Conservation (phyloP, 306 rosid genomes). For the Fragaria ananassa region DNA sequence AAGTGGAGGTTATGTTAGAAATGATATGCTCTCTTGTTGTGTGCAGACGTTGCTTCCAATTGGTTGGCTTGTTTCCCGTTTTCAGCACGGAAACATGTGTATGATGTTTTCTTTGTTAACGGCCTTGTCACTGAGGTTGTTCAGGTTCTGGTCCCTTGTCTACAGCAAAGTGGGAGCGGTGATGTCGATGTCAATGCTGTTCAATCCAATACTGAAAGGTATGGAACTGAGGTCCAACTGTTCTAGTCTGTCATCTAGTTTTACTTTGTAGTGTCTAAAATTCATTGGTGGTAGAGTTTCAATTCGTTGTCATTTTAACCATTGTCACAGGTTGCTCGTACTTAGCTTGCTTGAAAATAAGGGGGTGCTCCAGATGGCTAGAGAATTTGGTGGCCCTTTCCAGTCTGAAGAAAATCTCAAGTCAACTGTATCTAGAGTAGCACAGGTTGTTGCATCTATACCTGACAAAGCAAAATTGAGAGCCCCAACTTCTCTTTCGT, state of each 20-base stretch:
- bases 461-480: slow-evolving; percentile 86
- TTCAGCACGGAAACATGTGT: slow-evolving; percentile 60
- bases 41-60: slow-evolving; percentile 79
- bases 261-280: neutral
- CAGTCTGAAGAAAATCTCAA: slow-evolving; percentile 29
- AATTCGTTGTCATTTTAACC: slow-evolving; percentile 10
- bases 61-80: slow-evolving; percentile 85
- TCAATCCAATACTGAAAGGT: slow-evolving; percentile 75
- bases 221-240: neutral
- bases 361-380: slow-evolving; percentile 78
- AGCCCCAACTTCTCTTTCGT: slow-evolving; percentile 55
- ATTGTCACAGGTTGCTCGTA: slow-evolving; percentile 60
- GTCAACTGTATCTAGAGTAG: slow-evolving; percentile 52
- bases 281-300: slow-evolving; percentile 14
- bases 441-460: slow-evolving; percentile 77
- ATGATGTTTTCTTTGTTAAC: slow-evolving; percentile 66
- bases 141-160: slow-evolving; percentile 70
- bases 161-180: slow-evolving; percentile 47
- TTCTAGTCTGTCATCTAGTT: neutral
- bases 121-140: slow-evolving; percentile 72
- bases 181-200: slow-evolving; percentile 52
- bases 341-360: slow-evolving; percentile 75
- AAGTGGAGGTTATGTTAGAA: neutral
- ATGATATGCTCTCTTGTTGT: slow-evolving; percentile 24
- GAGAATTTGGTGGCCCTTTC: slow-evolving; percentile 53